Evolutionary conservation across 2,329 filamentous ascomycete genomes (phyloP).

Genomic region (Bipolaris oryzae): DNA sequence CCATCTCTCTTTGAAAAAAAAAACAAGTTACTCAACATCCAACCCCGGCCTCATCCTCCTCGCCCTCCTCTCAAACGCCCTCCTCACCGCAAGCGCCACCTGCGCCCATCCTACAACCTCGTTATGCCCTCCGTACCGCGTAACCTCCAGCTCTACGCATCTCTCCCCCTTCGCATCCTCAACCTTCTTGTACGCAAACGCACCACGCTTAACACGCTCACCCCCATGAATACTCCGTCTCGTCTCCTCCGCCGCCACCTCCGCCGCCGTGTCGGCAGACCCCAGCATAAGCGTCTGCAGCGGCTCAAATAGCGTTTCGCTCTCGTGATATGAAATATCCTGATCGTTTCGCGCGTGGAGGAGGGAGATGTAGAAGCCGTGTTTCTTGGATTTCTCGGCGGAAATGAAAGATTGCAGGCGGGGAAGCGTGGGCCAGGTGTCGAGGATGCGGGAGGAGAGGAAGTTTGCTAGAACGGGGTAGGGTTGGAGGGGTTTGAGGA

Average conservation of each 20-base stretch:
- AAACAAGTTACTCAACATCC: slow-evolving; percentile 33
- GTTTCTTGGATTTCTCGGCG: background rate
- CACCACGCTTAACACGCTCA: slow-evolving; percentile 42
- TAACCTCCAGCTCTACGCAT: slow-evolving; percentile 51
- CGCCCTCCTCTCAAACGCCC: slow-evolving; percentile 63
- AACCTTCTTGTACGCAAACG: slow-evolving; percentile 44
- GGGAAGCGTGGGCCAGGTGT: slow-evolving; percentile 77
- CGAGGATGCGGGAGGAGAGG: slow-evolving; percentile 69
- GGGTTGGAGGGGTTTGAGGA: slow-evolving; percentile 74
- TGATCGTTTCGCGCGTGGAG: slow-evolving; percentile 81
- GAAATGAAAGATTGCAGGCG: slow-evolving; percentile 63
- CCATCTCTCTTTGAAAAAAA: background rate
- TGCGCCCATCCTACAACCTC: slow-evolving; percentile 69
- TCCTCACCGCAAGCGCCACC: slow-evolving; percentile 68
- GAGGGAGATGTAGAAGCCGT: slow-evolving; percentile 59
- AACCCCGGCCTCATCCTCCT: slow-evolving; percentile 30
- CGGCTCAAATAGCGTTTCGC: slow-evolving; percentile 44
- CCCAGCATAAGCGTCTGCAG: slow-evolving; percentile 39
- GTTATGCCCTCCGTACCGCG: slow-evolving; percentile 65
- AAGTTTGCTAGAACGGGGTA: slow-evolving; percentile 69
- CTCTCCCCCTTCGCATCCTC: slow-evolving; percentile 37
- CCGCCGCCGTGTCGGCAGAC: slow-evolving; percentile 19
- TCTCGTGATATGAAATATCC: slow-evolving; percentile 79
- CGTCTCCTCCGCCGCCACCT: slow-evolving; percentile 30
- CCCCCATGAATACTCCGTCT: slow-evolving; percentile 40